Conservation (phyloP, 768 basidiomycete species). For the Collybia nuda region DNA sequence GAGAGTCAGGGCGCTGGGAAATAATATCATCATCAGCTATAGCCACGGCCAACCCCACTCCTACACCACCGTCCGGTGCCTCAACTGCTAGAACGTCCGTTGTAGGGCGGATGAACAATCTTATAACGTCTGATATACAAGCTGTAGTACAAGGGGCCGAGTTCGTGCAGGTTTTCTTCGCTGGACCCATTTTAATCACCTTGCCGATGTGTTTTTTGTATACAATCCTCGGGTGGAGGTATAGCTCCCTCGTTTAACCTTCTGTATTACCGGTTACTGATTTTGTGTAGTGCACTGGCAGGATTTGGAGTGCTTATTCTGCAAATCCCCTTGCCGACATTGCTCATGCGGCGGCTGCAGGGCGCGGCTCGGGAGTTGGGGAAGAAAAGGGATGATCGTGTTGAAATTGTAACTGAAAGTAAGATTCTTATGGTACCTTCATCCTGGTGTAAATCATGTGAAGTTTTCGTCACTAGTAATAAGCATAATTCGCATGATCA, state of each 20-base stretch:
- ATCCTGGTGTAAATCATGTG: neutral
- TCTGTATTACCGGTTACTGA: constrained; percentile 4
- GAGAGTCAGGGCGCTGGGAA: neutral
- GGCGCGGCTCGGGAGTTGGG: constrained; percentile 47
- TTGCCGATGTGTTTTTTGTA: constrained; percentile 45
- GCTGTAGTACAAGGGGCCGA: constrained; percentile 35
- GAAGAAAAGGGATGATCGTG: constrained; percentile 55
- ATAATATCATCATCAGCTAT: constrained; percentile 12
- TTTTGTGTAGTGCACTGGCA: constrained; percentile 45
- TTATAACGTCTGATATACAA: constrained; percentile 62
- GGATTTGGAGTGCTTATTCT: constrained; percentile 53
- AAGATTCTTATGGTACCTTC: constrained; percentile 8
- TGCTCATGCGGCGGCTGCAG: constrained; percentile 48
- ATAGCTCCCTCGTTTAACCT: constrained; percentile 1
- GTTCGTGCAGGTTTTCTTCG: constrained; percentile 32
- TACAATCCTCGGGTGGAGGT: constrained; percentile 47
- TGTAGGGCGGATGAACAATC: constrained; percentile 75
- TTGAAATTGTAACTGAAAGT: constrained; percentile 64
- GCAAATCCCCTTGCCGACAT: constrained; percentile 58
- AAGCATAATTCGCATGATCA: constrained; percentile 64
- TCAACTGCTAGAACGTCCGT: constrained; percentile 40
- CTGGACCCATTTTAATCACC: constrained; percentile 38
- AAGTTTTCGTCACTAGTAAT: constrained; percentile 41
- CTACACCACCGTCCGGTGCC: constrained; percentile 7
- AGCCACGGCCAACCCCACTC: constrained; percentile 15